A percentile compares a stretch with the other conserved stretches of the same genome.
phyloP scores from a whole-genome alignment of 371 early-diverging fungal species.

The Batrachochytrium dendrobatidis region DNA sequence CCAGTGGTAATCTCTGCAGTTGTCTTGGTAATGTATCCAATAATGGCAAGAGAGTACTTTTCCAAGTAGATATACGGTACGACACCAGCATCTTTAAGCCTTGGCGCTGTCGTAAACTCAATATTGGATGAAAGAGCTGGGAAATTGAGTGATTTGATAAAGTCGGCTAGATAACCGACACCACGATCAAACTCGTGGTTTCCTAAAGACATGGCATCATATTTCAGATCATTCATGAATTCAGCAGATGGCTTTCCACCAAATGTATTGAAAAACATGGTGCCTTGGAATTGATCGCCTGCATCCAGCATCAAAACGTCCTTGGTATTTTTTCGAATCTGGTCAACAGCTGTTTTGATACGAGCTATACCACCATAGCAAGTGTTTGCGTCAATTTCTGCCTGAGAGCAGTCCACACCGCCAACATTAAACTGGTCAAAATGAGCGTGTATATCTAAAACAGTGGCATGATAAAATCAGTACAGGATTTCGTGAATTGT shows the following conservation, averaged over 20 bases:
- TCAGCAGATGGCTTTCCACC: slow-evolving; percentile 43
- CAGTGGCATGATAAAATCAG: too few species aligned
- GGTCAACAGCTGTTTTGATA: slow-evolving; percentile 45
- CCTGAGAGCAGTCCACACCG: slow-evolving; percentile 43
- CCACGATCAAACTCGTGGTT: slow-evolving; percentile 63
- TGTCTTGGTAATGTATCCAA: slow-evolving; percentile 56
- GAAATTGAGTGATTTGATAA: slow-evolving; percentile 45
- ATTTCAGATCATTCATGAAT: slow-evolving; percentile 50
- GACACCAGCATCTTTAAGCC: slow-evolving; percentile 29
- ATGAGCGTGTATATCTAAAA: slow-evolving; percentile 17
- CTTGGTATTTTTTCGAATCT: slow-evolving; percentile 40
- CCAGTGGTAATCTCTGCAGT: slow-evolving; percentile 17
- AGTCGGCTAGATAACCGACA: slow-evolving; percentile 41
- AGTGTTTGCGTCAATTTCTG: slow-evolving; percentile 29
- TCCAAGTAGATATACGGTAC: slow-evolving; percentile 59
- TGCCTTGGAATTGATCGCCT: slow-evolving; percentile 59
- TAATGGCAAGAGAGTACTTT: slow-evolving; percentile 53
- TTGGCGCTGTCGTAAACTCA: slow-evolving; percentile 34
- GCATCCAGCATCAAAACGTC: slow-evolving; percentile 53
- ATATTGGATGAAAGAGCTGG: slow-evolving; percentile 64
- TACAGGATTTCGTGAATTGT: too few species aligned
- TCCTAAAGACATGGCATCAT: slow-evolving; percentile 55
- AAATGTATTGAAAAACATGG: slow-evolving; percentile 48
- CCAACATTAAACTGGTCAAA: slow-evolving; percentile 41
- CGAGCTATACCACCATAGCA: slow-evolving; percentile 59